Evolutionary conservation across 768 basidiomycete genomes (phyloP).

Genomic region (Suillus lakei): DNA sequence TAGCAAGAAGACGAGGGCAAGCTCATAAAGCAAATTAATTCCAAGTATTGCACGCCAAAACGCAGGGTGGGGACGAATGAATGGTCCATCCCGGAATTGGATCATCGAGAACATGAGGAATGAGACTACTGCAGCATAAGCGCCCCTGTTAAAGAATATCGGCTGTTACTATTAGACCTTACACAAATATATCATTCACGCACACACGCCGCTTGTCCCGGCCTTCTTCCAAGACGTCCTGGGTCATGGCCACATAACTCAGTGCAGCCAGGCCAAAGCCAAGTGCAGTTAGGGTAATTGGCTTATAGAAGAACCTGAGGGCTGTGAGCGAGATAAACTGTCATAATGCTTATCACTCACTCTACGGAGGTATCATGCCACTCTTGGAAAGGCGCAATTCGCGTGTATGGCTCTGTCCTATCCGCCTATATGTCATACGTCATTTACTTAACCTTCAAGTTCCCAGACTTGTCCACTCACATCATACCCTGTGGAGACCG

Average conservation of each 20-base stretch:
- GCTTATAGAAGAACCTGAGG: slow-evolving; percentile 85
- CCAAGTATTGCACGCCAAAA: slow-evolving; percentile 85
- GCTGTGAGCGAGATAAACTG: slow-evolving; percentile 9
- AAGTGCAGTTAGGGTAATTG: slow-evolving; percentile 77
- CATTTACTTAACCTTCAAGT: slow-evolving; percentile 19
- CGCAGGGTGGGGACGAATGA: slow-evolving; percentile 85
- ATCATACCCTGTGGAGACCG: slow-evolving; percentile 70
- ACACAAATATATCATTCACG: slow-evolving; percentile 26
- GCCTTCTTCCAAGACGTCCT: slow-evolving; percentile 86
- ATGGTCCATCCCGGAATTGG: slow-evolving; percentile 90
- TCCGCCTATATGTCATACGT: slow-evolving; percentile 58
- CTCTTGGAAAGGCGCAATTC: slow-evolving; percentile 84
- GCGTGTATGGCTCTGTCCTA: slow-evolving; percentile 82
- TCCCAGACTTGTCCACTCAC: slow-evolving; percentile 50
- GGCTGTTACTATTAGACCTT: neutral
- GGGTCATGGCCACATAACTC: slow-evolving; percentile 82
- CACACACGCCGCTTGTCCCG: slow-evolving; percentile 81
- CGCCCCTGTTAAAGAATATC: slow-evolving; percentile 53
- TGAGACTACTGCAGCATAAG: slow-evolving; percentile 72
- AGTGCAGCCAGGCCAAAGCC: slow-evolving; percentile 66
- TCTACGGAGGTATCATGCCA: slow-evolving; percentile 82
- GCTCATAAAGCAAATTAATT: slow-evolving; percentile 82
- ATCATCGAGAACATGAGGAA: slow-evolving; percentile 86
- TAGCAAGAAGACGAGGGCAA: slow-evolving; percentile 81
- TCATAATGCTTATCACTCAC: slow-evolving; percentile 43